Base-by-base conservation (phyloP, 208 protist genomes). In the Acanthamoeba healyi region DNA sequence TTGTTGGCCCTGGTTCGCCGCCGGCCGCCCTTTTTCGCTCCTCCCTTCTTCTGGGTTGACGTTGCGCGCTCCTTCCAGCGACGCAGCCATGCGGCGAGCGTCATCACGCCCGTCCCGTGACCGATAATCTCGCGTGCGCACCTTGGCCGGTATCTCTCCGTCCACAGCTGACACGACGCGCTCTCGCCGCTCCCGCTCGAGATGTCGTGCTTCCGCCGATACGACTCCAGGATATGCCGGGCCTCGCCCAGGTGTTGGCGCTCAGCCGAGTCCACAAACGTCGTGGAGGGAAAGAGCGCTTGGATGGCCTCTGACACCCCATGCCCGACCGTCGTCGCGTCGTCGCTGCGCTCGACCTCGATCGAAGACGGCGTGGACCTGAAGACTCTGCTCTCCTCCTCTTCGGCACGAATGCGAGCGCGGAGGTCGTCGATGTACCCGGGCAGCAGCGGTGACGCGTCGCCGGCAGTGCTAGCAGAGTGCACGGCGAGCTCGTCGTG, bases 161-260 rank as follows among this genome's bases (percentile, higher is more conserved):
- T 77, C 67, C 67, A 77, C 67, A 42, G 38, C 67, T 77, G 67
- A 22, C 15, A 22, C 67, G 67, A 15, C 67, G 67, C 67, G 49
- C 49, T 54, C 49, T 54, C 49, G 49, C 49, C n/a, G n/a, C n/a
- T n/a, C n/a, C n/a, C 49, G 49, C 49, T 54, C 17, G 49, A 12
- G 49, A 24, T 54, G 49, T 54, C 49, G 49, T 54, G 49, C 49
- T 54, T 54, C 49, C 49, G 22, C 49, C 49, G 56, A 7, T 29
- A 63, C 24, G 56, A 15, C 56, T 15, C 56, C 3, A 63, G 56
- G 26, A 63, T 6, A 7, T 63, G 24, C 26, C 29, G 56, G 4
- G 56, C 56, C 56, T 63, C 56, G 56, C 14, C 56, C 6, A 24
- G 17, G 49, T 19, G 49, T 19, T 54, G 17, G 49, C 5, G 49